Evolutionary conservation across 2,329 filamentous ascomycete species (phyloP), one percentile per base, ranked within the genome.

Genomic region (Aspergillus oerlinghausenensis): DNA sequence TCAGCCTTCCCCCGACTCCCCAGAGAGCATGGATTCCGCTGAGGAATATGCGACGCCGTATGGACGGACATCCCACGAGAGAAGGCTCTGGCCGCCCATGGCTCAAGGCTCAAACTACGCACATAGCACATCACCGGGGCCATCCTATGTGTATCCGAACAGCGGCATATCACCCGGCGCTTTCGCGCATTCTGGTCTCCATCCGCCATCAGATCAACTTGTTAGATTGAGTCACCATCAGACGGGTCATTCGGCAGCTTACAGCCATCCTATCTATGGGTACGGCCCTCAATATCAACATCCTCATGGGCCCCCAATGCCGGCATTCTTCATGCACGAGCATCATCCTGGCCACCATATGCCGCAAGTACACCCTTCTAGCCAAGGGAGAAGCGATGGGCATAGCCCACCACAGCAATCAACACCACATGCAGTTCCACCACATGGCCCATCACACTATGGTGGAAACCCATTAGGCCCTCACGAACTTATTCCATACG

Each of bases 11-110:
- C 81, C 82, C 62, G 77, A 77, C 60, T 78, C 80, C 62, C 78
- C 84, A 55, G 83, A 84, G 77, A 88, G 82, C 70, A 79, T 83
- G 77, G 87, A 88, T 70, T 82, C 82, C 38, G 79, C 79, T 21
- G 85, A 89, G 25, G 85, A 89, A n/a, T 87, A 82, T 68, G 73
- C 76, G 60, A 60, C 72, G 66, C 64, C 77, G 73, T 78, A 80
- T 76, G 73, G 73, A 59, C 73, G 67, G 50, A 62, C 65, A 17
- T 65, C 70, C 51, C 70, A 67, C 25, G 74, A 73, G 5, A 66
- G 68, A 40, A 67, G 67, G 48, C 61, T 63, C 48, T 75, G 73
- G 72, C 66, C 67, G 21, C 62, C 65, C n/a, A 50, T 64, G 19
- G 62, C 65, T 5, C 71, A 68, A 23, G 65, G 63, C 23, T 59